Percentiles rank a stretch among this genome's conserved stretches.
These are phyloP conservation scores for Prosopis cineraria DNA, from an alignment of 306 rosid genomes.

Conservation along the genomic window DNA sequence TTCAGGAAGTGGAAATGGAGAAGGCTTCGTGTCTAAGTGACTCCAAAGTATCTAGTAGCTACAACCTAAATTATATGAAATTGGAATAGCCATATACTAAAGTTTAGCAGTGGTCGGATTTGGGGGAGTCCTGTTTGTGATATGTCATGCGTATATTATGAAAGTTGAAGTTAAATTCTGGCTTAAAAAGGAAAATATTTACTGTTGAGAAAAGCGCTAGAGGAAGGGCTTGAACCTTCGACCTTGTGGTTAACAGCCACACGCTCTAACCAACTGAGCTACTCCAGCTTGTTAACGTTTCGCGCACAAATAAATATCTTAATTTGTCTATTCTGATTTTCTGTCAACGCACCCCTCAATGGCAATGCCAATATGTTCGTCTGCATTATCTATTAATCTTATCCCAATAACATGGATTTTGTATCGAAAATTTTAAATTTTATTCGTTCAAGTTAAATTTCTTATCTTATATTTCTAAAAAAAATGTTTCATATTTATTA, in stretches of 20 bases:
- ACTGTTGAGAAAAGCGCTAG: slow-evolving; percentile 13
- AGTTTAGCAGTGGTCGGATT: neutral
- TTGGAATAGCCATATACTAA: neutral
- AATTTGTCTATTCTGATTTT: too few species aligned
- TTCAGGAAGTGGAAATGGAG: slow-evolving; percentile 17
- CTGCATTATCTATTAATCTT: too few species aligned
- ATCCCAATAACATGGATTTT: too few species aligned
- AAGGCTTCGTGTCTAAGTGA: slow-evolving; percentile 20
- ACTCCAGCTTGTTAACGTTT: neutral
- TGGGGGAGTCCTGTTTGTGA: neutral
- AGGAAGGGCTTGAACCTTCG: slow-evolving; percentile 46
- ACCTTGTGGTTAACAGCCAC: slow-evolving; percentile 40
- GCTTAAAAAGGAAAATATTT: neutral
- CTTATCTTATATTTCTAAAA: too few species aligned
- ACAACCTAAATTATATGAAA: neutral
- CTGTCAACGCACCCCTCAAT: too few species aligned
- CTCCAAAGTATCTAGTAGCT: neutral
- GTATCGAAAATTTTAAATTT: too few species aligned
- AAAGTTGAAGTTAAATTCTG: neutral
- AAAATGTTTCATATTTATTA: too few species aligned
- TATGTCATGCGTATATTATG: neutral
- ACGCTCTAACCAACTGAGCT: slow-evolving; percentile 35
- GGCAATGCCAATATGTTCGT: too few species aligned
- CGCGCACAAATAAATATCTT: too few species aligned
- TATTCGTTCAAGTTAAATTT: too few species aligned